Evolutionary conservation across 2,329 filamentous ascomycete genomes (phyloP).

Genomic region (Zasmidium angulare): DNA sequence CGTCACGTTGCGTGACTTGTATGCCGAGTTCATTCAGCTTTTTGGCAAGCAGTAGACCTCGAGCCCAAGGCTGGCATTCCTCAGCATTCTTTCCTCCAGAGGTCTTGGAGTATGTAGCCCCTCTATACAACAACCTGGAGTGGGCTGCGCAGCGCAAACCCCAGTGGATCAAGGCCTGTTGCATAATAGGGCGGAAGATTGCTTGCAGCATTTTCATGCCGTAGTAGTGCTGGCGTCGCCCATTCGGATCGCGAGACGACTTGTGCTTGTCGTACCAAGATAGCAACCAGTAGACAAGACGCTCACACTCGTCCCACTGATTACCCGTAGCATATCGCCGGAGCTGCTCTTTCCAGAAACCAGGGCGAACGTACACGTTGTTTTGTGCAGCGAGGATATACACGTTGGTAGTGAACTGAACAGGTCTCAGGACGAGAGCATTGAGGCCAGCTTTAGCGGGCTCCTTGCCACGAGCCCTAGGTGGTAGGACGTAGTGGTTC

Average conservation of each 20-base stretch:
- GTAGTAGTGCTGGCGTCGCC: neutral
- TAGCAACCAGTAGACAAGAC: conserved; percentile 54
- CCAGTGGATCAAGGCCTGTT: conserved; percentile 35
- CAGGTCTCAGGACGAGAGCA: conserved; percentile 33
- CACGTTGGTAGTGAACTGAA: conserved; percentile 48
- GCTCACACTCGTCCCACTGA: conserved; percentile 52
- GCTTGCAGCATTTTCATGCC: conserved; percentile 3
- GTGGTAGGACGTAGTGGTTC: conserved; percentile 37
- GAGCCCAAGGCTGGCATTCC: conserved; percentile 28
- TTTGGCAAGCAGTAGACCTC: conserved; percentile 32
- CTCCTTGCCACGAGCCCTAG: conserved; percentile 41
- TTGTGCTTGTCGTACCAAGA: conserved; percentile 17
- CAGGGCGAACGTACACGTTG: conserved; percentile 41
- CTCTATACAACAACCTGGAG: conserved; percentile 11
- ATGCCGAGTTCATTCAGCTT: conserved; percentile 27
- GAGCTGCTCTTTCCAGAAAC: conserved; percentile 59
- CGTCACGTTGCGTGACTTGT: conserved; percentile 14
- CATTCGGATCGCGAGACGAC: neutral
- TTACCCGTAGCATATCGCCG: conserved; percentile 60
- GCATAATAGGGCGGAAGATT: conserved; percentile 30
- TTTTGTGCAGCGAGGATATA: conserved; percentile 40
- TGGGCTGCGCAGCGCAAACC: conserved; percentile 28
- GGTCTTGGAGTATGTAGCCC: neutral
- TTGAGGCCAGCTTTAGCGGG: conserved; percentile 18
- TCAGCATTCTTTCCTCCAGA: neutral